Evolutionary conservation across 805 yeast genomes (phyloP), one percentile per base, ranked within the genome.

Genomic region (Yarrowia divulgata): DNA sequence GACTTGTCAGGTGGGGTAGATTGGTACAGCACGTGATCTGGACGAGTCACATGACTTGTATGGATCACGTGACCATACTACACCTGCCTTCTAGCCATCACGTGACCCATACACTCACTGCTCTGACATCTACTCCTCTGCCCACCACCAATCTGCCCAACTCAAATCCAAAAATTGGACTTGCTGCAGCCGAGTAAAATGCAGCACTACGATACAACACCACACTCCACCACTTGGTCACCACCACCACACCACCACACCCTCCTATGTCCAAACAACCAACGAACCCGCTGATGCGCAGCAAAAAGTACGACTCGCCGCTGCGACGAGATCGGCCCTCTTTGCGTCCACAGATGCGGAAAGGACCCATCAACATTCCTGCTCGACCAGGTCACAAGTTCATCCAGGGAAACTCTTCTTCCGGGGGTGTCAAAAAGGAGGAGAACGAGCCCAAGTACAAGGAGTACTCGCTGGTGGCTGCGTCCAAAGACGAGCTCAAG

Each of bases 401-500:
- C 46, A 48, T 49, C 29, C 52, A 60, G 23, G 43, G 34, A 40
- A 32, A 23, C 29, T 23, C 29, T 4, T 23, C 40, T 8, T 14
- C 42, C 0, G 66, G n/a, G n/a, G n/a, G 66, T 3, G 66, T 43
- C 32, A 46, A 63, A 14, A 48, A 63, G 57, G 57, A 46, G 50
- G 57, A 63, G 18, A 40, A 46, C 45, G 55, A 48, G 48, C 57
- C 57, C 68, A 49, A 63, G 45, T 63, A 48, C 68, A 63, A 63
- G 57, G 68, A 63, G 68, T 63, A 48, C 48, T 63, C 68, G 43
- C 83, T 94, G 74, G 86, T 87, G 71, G 90, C 95, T 13, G 90
- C 94, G 73, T 83, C 91, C 0, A 80, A 82, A 69, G 88, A 88
- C 55, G 97, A 91, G 67, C 78, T 91, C 40, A 87, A 86, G 57